Percentiles rank a stretch among this genome's conserved stretches.
These are phyloP conservation scores for Metrosideros polymorpha DNA, from an alignment of 441 rosid species.

Conservation along the genomic window DNA sequence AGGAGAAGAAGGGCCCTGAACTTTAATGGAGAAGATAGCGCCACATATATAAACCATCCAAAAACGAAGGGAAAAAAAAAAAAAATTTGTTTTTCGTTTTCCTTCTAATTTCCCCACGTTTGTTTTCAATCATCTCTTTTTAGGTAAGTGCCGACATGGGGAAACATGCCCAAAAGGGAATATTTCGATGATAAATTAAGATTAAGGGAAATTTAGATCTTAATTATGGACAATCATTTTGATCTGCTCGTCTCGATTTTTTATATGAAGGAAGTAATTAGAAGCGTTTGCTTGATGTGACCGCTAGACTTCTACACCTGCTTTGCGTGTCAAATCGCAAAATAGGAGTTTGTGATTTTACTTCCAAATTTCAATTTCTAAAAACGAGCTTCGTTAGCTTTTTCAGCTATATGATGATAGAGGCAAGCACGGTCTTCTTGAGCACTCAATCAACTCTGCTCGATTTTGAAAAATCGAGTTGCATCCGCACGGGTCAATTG, in stretches of 20 bases:
- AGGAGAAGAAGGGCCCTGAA: not conserved
- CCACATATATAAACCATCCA: not conserved
- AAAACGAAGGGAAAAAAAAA: not conserved
- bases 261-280: not conserved
- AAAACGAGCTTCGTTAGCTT: rapidly evolving
- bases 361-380: not conserved
- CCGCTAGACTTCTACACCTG: rapidly evolving
- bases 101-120: not conserved
- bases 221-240: not conserved
- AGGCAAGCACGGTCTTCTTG: not conserved
- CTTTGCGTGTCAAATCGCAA: rapidly evolving
- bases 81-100: rapidly evolving
- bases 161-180: not conserved
- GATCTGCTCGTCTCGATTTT: not conserved
- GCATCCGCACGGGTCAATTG: not conserved
- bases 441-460: not conserved
- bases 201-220: no score
- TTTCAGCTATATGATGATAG: rapidly evolving
- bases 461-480: not conserved
- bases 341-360: not conserved
- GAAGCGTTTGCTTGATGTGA: not conserved
- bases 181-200: not conserved
- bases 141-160: not conserved
- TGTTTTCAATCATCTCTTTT: not conserved
- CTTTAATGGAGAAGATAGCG: not conserved